Evolutionary conservation across 352 stramenopile genomes (phyloP).

Genomic region (Hyaloperonospora arabidopsidis): DNA sequence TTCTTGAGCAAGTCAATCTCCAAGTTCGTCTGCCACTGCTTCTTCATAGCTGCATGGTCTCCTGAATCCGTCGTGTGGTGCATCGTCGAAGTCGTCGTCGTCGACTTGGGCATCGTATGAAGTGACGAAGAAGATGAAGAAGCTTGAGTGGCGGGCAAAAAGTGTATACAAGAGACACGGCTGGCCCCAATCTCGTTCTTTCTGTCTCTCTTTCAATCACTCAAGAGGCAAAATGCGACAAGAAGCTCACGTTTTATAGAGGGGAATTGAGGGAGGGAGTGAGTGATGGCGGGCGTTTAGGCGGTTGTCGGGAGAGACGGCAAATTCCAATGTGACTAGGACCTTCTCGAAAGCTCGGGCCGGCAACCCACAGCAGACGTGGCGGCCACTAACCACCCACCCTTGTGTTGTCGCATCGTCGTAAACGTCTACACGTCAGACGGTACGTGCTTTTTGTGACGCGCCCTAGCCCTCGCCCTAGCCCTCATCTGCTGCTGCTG

Average conservation of each 20-base stretch:
- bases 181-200: too few relatives aligned
- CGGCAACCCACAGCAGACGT: slow-evolving; percentile 9
- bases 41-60: slow-evolving; percentile 47
- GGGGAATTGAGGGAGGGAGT: too few relatives aligned
- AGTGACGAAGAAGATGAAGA: neutral
- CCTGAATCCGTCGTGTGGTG: slow-evolving; percentile 21
- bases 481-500: too few relatives aligned
- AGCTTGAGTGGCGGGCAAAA: neutral
- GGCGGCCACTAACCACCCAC: slow-evolving; percentile 22
- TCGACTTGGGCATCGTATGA: slow-evolving; percentile 30
- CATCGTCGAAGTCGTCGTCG: slow-evolving; percentile 9
- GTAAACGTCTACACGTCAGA: slow-evolving; percentile 33
- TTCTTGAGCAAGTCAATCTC: slow-evolving; percentile 60
- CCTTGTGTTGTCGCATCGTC: slow-evolving; percentile 18
- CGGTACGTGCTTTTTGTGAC: slow-evolving; percentile 7
- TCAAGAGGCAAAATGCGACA: too few relatives aligned
- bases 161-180: neutral
- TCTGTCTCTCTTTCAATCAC: too few relatives aligned
- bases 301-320: neutral
- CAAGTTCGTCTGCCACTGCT: slow-evolving; percentile 57
- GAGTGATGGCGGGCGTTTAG: too few relatives aligned
- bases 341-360: slow-evolving; percentile 7
- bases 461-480: too few relatives aligned
- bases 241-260: too few relatives aligned
- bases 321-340: slow-evolving; percentile 33